phyloP scores from a whole-genome alignment of 805 yeast species.

The Blastobotrys americana region DNA sequence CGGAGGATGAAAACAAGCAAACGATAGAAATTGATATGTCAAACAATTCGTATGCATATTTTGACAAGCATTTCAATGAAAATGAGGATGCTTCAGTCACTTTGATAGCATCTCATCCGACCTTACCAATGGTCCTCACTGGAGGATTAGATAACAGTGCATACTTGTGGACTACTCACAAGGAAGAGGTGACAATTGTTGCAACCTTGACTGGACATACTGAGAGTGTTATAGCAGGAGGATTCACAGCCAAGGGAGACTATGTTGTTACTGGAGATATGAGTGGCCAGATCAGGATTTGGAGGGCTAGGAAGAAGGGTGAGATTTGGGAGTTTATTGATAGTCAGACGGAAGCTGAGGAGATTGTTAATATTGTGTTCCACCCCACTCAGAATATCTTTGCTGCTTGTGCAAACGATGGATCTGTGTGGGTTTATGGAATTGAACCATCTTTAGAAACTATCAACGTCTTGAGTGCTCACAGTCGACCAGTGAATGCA shows the following conservation, averaged over 20 bases:
- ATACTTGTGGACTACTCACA: conserved; percentile 84
- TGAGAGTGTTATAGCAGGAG: conserved; percentile 82
- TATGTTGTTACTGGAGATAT: conserved; percentile 86
- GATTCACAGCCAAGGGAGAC: conserved; percentile 75
- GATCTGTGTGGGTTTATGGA: conserved; percentile 90
- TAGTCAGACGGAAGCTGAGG: conserved; percentile 80
- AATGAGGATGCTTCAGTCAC: conserved; percentile 45
- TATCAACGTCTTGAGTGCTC: conserved; percentile 41
- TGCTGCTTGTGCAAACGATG: conserved; percentile 90
- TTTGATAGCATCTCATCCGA: conserved; percentile 75
- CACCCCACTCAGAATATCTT: conserved; percentile 74
- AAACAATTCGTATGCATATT: conserved; percentile 82
- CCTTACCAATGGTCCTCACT: conserved; percentile 70
- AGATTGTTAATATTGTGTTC: conserved; percentile 70
- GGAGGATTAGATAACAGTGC: conserved; percentile 96
- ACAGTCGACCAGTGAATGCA: conserved; percentile 69
- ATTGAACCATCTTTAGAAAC: conserved; percentile 57
- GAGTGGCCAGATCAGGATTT: conserved; percentile 78
- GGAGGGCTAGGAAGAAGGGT: conserved; percentile 65
- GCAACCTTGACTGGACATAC: conserved; percentile 72
- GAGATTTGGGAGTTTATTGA: conserved; percentile 71
- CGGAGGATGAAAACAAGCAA: conserved; percentile 35
- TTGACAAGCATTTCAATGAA: conserved; percentile 62
- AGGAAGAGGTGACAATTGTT: conserved; percentile 64
- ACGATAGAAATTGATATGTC: conserved; percentile 74